phyloP scores from a whole-genome alignment of 1,284 basidiomycete genomes.

The Moniliophthora roreri region DNA sequence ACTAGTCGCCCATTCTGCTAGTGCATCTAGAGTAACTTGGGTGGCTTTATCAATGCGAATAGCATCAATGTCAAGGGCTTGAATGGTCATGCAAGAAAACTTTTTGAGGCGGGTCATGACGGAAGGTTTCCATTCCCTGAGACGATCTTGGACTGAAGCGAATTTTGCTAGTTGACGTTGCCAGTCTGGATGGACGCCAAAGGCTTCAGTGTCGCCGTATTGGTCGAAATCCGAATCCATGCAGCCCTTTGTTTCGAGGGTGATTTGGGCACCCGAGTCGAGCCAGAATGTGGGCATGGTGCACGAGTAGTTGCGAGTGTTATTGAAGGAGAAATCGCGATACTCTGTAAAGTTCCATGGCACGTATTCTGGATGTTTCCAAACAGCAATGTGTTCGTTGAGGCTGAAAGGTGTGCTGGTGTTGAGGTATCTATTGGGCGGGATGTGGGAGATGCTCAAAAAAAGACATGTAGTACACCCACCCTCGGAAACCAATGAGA shows the following conservation, averaged over 20 bases:
- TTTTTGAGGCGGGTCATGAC: slow-evolving; percentile 58
- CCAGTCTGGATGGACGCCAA: slow-evolving; percentile 94
- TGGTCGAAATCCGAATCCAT: slow-evolving; percentile 85
- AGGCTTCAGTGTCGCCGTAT: slow-evolving; percentile 93
- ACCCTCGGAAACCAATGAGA: slow-evolving; percentile 83
- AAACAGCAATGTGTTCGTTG: slow-evolving; percentile 71
- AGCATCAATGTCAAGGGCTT: slow-evolving; percentile 85
- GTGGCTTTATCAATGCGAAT: slow-evolving; percentile 95
- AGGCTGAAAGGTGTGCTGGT: slow-evolving; percentile 76
- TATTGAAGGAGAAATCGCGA: slow-evolving; percentile 73
- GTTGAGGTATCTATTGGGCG: slow-evolving; percentile 64
- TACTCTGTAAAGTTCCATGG: slow-evolving; percentile 88
- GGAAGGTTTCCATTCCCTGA: slow-evolving; percentile 70
- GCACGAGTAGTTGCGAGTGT: slow-evolving; percentile 74
- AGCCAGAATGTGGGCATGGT: slow-evolving; percentile 77
- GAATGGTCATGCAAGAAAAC: slow-evolving; percentile 84
- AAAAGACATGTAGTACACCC: slow-evolving; percentile 24
- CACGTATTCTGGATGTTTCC: slow-evolving; percentile 74
- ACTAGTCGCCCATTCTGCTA: slow-evolving; percentile 72
- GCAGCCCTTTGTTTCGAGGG: slow-evolving; percentile 67
- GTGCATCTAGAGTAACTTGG: slow-evolving; percentile 81
- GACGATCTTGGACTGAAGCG: slow-evolving; percentile 71
- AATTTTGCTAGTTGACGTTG: slow-evolving; percentile 92
- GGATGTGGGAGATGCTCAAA: slow-evolving; percentile 14
- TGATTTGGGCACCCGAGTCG: slow-evolving; percentile 66